Conservation (phyloP, 352 stramenopile genomes). For the Globisporangium acanthophoron region DNA sequence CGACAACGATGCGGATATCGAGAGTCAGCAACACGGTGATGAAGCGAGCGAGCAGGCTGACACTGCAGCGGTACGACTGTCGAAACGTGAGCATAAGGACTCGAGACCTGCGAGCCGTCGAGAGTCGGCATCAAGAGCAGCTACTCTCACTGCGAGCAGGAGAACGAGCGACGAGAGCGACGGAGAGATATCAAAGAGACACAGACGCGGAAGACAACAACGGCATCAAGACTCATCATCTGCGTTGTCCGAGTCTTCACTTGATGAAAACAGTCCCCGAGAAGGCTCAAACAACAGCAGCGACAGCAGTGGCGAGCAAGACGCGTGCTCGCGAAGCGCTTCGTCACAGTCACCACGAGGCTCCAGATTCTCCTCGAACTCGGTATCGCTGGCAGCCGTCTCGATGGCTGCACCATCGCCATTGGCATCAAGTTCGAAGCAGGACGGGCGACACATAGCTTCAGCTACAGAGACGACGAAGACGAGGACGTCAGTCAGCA, state of each 20-base stretch:
- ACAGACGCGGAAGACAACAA: neutral
- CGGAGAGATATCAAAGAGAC: neutral
- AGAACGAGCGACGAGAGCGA: neutral
- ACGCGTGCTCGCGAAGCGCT: neutral
- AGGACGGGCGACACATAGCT: neutral
- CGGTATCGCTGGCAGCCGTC: neutral
- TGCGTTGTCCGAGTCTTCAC: neutral
- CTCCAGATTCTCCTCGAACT: neutral
- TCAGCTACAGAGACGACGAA: neutral
- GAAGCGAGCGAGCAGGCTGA: too few species aligned
- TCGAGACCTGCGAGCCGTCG: neutral
- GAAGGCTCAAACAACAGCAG: neutral
- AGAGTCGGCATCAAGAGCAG: neutral
- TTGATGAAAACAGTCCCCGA: too few species aligned
- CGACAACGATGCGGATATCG: too few species aligned
- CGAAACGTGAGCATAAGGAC: neutral
- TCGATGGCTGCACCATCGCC: neutral
- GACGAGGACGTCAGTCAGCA: too few species aligned
- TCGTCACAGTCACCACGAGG: neutral
- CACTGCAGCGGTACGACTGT: too few species aligned
- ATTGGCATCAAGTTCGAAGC: neutral
- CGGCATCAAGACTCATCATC: neutral
- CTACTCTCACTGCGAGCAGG: neutral
- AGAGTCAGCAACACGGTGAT: too few species aligned
- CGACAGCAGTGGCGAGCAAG: neutral